phyloP scores from a whole-genome alignment of 345 rosid genomes.

The Salix purpurea region DNA sequence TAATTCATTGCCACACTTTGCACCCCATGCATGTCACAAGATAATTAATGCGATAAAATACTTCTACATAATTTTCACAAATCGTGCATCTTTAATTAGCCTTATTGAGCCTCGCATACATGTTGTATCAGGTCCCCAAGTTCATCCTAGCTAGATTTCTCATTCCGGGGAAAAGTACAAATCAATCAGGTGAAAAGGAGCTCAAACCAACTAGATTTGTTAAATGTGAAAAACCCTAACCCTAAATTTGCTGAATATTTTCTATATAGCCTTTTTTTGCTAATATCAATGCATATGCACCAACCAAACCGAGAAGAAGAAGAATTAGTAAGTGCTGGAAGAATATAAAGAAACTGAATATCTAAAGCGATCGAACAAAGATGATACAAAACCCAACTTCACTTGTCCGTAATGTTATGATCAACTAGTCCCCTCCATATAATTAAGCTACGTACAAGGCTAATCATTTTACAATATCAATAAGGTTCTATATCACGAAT shows the following conservation, averaged over 20 bases:
- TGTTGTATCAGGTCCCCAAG: background rate
- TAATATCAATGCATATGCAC: background rate
- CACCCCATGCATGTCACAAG: background rate
- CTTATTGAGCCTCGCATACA: background rate
- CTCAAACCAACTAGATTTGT: slow-evolving; percentile 7
- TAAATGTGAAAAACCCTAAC: slow-evolving; percentile 40
- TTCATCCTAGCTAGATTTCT: slow-evolving; percentile 9
- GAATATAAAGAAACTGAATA: background rate
- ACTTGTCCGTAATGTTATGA: slow-evolving; percentile 22
- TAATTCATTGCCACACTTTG: background rate
- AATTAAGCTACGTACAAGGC: slow-evolving; percentile 6
- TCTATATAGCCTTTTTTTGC: background rate
- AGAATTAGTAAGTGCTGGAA: background rate
- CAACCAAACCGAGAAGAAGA: background rate
- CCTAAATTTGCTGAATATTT: slow-evolving; percentile 26
- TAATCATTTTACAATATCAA: slow-evolving; percentile 3
- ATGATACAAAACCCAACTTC: slow-evolving; percentile 15
- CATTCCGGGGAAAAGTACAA: background rate
- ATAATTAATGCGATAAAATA: background rate
- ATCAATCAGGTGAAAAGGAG: background rate
- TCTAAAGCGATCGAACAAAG: background rate
- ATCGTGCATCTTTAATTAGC: background rate
- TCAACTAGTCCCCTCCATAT: slow-evolving; percentile 3
- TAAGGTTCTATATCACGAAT: slow-evolving; percentile 8
- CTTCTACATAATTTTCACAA: background rate